phyloP scores from a whole-genome alignment of 2,329 filamentous ascomycete genomes.

The Anthostomella pinea region DNA sequence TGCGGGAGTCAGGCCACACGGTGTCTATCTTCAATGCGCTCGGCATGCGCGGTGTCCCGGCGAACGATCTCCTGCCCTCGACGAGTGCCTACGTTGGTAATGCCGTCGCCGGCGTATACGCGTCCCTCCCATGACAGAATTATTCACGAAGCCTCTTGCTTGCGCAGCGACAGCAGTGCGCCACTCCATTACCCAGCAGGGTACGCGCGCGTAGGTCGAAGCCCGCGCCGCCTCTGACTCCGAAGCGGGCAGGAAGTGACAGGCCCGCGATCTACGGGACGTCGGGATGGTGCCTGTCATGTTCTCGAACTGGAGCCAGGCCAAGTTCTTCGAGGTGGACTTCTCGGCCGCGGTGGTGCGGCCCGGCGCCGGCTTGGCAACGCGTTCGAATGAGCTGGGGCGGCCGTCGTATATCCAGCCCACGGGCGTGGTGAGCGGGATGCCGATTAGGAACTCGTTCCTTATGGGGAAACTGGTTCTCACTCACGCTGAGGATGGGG shows the following conservation, averaged over 20 bases:
- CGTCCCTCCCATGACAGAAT: conserved; percentile 19
- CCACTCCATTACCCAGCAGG: not conserved
- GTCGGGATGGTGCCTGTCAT: conserved; percentile 22
- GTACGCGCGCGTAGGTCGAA: conserved; percentile 12
- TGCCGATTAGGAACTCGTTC: no score
- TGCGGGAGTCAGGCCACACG: no score
- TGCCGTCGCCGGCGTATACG: conserved; percentile 17
- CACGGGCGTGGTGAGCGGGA: no score
- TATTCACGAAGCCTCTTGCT: conserved; percentile 21
- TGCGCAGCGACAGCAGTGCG: not conserved
- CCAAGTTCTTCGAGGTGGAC: conserved; percentile 34
- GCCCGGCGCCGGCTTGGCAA: no score
- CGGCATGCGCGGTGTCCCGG: conserved; percentile 31
- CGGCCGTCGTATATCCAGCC: no score
- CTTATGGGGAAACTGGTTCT: no score
- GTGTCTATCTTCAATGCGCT: conserved; percentile 40
- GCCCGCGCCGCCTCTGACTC: conserved; percentile 15
- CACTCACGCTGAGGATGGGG: no score
- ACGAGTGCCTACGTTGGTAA: conserved; percentile 23
- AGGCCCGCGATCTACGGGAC: conserved; percentile 20
- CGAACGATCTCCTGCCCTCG: conserved; percentile 27
- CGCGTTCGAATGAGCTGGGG: no score
- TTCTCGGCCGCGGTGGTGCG: conserved; percentile 33
- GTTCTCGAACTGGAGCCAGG: conserved; percentile 36
- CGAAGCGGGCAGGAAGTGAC: conserved; percentile 1